Evolutionary conservation across 2,329 filamentous ascomycete genomes (phyloP).

Genomic region (Colletotrichum graminicola): DNA sequence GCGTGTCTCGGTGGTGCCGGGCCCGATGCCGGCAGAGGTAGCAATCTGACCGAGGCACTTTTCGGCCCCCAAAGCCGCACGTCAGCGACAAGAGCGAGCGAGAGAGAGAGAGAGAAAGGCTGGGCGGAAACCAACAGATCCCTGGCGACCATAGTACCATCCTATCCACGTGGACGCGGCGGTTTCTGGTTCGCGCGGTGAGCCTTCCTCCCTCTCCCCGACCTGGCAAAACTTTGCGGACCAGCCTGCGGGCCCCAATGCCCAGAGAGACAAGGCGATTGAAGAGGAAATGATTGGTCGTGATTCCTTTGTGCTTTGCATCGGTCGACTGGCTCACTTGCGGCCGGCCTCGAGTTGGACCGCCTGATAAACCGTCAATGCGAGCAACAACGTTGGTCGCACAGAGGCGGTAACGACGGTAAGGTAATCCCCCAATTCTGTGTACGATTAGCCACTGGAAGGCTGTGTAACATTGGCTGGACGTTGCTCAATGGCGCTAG

Average conservation of each 20-base stretch:
- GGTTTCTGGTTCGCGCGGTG: neutral
- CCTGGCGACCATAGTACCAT: neutral
- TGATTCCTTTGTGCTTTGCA: neutral
- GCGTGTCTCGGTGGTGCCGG: neutral
- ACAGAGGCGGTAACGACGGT: slow-evolving; percentile 12
- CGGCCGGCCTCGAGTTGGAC: slow-evolving; percentile 1
- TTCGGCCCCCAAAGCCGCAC: slow-evolving; percentile 13
- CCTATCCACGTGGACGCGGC: neutral
- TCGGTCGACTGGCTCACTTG: neutral
- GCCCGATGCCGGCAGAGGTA: neutral
- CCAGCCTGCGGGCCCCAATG: slow-evolving; percentile 14
- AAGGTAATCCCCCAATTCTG: slow-evolving; percentile 1
- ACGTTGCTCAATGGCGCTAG: neutral
- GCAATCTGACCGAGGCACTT: neutral
- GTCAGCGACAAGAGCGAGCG: neutral
- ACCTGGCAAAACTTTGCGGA: slow-evolving; percentile 8
- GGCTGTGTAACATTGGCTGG: slow-evolving; percentile 31
- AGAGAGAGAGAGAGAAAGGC: neutral
- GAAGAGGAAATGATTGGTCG: neutral
- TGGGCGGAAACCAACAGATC: slow-evolving; percentile 12
- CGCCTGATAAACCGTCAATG: neutral
- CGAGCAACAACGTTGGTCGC: neutral
- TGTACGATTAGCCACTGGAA: neutral
- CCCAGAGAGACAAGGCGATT: slow-evolving; percentile 5
- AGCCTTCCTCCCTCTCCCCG: neutral